These are phyloP conservation scores for Lasiosphaeriaceae sp. DNA, from an alignment of 495 filamentous ascomycete genomes.

Conservation along the genomic window DNA sequence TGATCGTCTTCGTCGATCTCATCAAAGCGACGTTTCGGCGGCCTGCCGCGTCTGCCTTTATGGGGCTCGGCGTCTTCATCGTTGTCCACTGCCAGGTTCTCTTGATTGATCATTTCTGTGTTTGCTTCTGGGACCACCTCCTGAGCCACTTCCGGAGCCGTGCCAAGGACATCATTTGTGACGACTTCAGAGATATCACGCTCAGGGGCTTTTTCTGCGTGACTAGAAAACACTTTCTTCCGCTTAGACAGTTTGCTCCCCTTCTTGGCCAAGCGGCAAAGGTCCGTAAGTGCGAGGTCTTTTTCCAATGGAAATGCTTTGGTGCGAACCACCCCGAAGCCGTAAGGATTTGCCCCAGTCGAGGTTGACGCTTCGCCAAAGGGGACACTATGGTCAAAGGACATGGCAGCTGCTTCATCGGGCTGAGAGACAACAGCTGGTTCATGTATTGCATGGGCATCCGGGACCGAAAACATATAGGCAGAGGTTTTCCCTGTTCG, in stretches of 20 bases:
- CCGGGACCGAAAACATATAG: slow-evolving; percentile 38
- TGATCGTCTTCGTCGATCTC: slow-evolving; percentile 3
- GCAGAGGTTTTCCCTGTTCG: slow-evolving; percentile 42
- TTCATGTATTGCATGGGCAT: neutral
- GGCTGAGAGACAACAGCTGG: slow-evolving; percentile 2
- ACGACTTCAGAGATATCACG: too few relatives aligned
- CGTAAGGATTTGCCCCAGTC: slow-evolving; percentile 12
- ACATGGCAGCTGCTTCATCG: slow-evolving; percentile 1
- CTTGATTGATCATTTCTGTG: neutral
- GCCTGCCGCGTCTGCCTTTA: neutral
- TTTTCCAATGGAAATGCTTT: slow-evolving; percentile 14
- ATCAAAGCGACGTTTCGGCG: slow-evolving; percentile 5
- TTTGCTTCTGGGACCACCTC: neutral
- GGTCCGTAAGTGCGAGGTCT: slow-evolving; percentile 19
- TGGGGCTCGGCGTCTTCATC: neutral
- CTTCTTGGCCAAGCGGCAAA: slow-evolving; percentile 18
- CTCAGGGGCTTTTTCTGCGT: neutral
- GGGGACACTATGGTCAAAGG: neutral
- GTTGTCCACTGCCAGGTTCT: neutral
- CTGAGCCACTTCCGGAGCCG: neutral
- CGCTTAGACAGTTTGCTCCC: slow-evolving; percentile 13
- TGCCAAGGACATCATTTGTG: too few relatives aligned
- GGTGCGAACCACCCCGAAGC: slow-evolving; percentile 23
- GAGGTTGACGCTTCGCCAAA: neutral
- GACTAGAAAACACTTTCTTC: slow-evolving; percentile 20